Base-by-base conservation (phyloP, 441 rosid species). In the Jatropha multifida region DNA sequence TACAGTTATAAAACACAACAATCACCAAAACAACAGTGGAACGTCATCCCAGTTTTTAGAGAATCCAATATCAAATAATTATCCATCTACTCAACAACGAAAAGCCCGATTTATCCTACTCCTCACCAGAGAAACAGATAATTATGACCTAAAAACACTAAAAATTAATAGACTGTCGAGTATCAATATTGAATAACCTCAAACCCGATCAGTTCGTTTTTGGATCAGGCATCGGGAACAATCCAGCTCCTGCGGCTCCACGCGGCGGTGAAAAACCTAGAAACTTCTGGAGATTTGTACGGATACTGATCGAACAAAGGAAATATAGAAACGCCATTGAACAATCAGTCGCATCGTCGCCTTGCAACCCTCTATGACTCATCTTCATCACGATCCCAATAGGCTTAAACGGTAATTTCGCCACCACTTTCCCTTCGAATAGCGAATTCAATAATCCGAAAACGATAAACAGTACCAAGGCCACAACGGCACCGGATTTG, bases 401-500 rank as follows among this genome's bases (percentile, higher is more conserved):
- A 23, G 98, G 97, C 58, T 84, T 83, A 77, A 94, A 94, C n/a
- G 98, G 98, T 69, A 94, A 83, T 77, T 91, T 94, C 17, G 98
- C 98, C 5, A 94, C 94, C 18, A 83, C 89, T 80, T 91, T 92
- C 1, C 97, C 98, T 82, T 94, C 97, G 76, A 94, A 94, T 4
- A 94, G 88, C 2, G 96, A 94, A 76, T 94, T 94, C 77, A 90
- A 73, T 27, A 93, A 82, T 0, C 97, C 96, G 59, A 93, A 93
- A 61, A 91, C 97, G 68, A 90, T 87, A 83, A 93, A 84, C 54
- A 93, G 88, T 40, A 93, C 97, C 11, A 91, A 80, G 5, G 98
- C 98, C 15, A 93, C 98, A 27, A 93, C 95, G 55, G 92, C 95
- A 18, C 97, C 98, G 56, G 98, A 93, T 81, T 93, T 93, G 89